These are phyloP conservation scores for Septoria petroselini DNA, from an alignment of 2,329 filamentous ascomycete species.

Conservation along the genomic window DNA sequence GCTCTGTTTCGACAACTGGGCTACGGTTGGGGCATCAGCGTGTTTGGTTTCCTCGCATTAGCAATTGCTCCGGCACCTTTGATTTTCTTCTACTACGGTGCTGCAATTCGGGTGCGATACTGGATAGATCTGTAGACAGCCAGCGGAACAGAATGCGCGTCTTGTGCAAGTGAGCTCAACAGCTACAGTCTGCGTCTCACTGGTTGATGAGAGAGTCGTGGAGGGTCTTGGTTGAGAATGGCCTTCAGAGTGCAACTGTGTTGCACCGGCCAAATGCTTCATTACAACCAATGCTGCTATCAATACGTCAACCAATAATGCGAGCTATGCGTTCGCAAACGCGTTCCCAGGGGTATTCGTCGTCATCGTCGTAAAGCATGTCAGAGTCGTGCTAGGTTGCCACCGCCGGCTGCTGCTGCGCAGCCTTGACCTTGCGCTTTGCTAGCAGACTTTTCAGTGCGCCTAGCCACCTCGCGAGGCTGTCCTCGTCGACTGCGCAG, in stretches of 20 bases:
- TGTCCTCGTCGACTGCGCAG: conserved; percentile 71
- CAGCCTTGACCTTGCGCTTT: conserved; percentile 27
- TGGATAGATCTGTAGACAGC: conserved; percentile 36
- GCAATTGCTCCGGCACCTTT: conserved; percentile 50
- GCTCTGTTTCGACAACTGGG: conserved; percentile 45
- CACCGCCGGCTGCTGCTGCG: conserved; percentile 3
- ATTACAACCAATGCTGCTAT: no score
- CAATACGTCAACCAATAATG: no score
- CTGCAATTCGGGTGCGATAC: conserved; percentile 47
- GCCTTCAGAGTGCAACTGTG: no score
- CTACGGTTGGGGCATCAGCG: conserved; percentile 51
- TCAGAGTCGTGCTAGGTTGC: neutral
- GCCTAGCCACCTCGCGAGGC: conserved; percentile 77
- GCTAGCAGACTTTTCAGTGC: conserved; percentile 83
- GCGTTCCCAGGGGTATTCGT: conserved; percentile 1
- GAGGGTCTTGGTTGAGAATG: no score
- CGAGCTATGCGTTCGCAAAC: conserved; percentile 2
- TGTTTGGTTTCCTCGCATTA: conserved; percentile 48
- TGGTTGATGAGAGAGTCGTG: no score
- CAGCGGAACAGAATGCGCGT: no score
- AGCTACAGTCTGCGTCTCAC: no score
- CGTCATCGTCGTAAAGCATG: neutral
- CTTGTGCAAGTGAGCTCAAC: no score
- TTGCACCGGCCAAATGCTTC: no score
- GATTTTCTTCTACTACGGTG: conserved; percentile 50